Evolutionary conservation across 2,329 filamentous ascomycete genomes (phyloP), one percentile per base, ranked within the genome.

Genomic region (Pseudomassariella vexata): DNA sequence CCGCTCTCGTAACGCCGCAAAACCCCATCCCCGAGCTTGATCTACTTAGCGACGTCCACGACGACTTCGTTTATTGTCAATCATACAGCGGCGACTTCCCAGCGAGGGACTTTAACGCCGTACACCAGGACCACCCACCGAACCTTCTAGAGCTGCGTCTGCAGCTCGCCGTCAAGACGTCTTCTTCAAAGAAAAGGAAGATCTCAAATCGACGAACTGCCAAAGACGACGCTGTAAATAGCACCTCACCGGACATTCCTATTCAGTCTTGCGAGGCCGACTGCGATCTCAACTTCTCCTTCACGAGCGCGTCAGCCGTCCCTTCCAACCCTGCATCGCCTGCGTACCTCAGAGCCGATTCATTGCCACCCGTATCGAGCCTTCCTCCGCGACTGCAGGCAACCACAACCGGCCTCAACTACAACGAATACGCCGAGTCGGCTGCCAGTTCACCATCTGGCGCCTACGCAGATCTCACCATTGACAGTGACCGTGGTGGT

Each of bases 101-200:
- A 32, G 33, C 30, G 20, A 16, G 23, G 15, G 18, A n/a, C 24
- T 33, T 26, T 10, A 35, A 33, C 30, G 32, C 32, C 25, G 16
- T 20, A 19, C 36, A 34, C 32, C 40, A 40, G 33, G 32, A 36
- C 30, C 36, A 31, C 24, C 36, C 30, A 27, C 34, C 33, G 28
- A 46, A 42, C 48, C 43, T 36, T 45, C 52, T 50, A 60, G 73
- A 78, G 73, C 73, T 78, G 73, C 73, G 50, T 48, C 57, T 57
- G 76, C 76, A 79, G 77, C 77, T 81, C 77, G 63, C 69, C 58
- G 67, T 73, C 77, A 82, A 71, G 61, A 82, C 77, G 77, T 80
- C 76, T 76, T 80, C 75, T 66, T 69, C 65, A 71, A 82, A 81
- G 76, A 82, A 81, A 76, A 71, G 76, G 69, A 81, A 76, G 72